Conservation (phyloP, 768 basidiomycete species). For the Podaxis mareebaensis region DNA sequence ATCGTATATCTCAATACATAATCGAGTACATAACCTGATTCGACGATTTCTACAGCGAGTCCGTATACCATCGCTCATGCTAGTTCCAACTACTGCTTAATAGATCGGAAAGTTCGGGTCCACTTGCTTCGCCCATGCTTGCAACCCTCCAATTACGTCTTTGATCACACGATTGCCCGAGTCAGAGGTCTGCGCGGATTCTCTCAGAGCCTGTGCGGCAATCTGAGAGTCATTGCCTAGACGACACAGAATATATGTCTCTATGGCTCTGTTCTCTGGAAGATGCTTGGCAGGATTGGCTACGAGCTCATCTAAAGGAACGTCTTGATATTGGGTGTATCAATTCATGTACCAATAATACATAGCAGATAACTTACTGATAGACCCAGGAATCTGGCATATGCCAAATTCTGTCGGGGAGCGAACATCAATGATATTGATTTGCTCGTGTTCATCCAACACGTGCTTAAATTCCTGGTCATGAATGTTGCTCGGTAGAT, state of each 20-base stretch:
- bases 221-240: constrained; percentile 93
- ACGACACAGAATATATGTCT: constrained; percentile 65
- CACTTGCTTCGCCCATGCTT: constrained; percentile 75
- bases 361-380: constrained; percentile 49
- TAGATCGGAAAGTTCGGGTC: constrained; percentile 82
- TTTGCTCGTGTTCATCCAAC: constrained; percentile 13
- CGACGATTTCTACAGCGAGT: no score
- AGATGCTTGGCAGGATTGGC: no score
- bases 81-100: constrained; percentile 31
- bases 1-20: no score
- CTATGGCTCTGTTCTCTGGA: no score
- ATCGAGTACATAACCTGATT: no score
- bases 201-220: constrained; percentile 70
- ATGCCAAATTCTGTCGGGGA: constrained; percentile 81
- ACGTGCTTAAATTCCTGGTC: no score
- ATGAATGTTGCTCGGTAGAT: no score
- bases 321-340: constrained; percentile 18
- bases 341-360: constrained; percentile 12
- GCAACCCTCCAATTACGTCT: constrained; percentile 81
- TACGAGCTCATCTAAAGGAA: no score
- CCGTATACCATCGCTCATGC: no score
- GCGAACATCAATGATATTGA: constrained; percentile 74
- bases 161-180: constrained; percentile 33
- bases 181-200: constrained; percentile 24
- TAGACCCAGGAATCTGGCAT: constrained; percentile 72